Conservation (phyloP, 2,329 filamentous ascomycete genomes). For the Colletotrichum salicis region DNA sequence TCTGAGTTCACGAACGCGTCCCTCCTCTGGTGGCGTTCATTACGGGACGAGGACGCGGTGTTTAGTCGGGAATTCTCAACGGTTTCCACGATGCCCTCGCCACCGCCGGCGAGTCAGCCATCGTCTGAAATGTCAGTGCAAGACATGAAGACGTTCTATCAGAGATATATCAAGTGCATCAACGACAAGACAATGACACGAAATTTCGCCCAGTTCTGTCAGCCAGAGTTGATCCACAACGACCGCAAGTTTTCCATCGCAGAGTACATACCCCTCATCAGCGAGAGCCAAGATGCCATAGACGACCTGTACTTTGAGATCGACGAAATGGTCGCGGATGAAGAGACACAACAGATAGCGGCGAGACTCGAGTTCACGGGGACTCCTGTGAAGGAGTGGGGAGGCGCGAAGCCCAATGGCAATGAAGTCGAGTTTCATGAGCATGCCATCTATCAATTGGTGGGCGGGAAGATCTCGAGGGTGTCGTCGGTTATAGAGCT, state of each 20-base stretch:
- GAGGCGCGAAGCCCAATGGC: conserved; percentile 44
- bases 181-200: conserved; percentile 43
- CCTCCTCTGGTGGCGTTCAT: neutral
- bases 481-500: conserved; percentile 48
- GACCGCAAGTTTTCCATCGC: conserved; percentile 37
- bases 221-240: conserved; percentile 44
- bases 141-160: conserved; percentile 37
- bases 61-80: neutral
- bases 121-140: neutral
- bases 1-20: neutral
- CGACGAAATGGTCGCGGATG: conserved; percentile 43
- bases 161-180: conserved; percentile 45
- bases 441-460: conserved; percentile 47
- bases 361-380: conserved; percentile 45
- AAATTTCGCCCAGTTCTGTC: conserved; percentile 42
- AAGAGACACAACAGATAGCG: conserved; percentile 43
- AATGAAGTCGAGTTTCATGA: conserved; percentile 44
- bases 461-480: conserved; percentile 44
- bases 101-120: neutral
- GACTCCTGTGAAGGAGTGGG: conserved; percentile 41
- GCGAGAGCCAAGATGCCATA: conserved; percentile 42
- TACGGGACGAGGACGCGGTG: neutral
- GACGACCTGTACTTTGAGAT: conserved; percentile 41
- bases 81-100: neutral
- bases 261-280: conserved; percentile 44